A percentile compares a stretch with the other conserved stretches of the same genome.
Evolutionary conservation across 805 yeast genomes (phyloP).

Genomic region (Kuraishia molischiana): DNA sequence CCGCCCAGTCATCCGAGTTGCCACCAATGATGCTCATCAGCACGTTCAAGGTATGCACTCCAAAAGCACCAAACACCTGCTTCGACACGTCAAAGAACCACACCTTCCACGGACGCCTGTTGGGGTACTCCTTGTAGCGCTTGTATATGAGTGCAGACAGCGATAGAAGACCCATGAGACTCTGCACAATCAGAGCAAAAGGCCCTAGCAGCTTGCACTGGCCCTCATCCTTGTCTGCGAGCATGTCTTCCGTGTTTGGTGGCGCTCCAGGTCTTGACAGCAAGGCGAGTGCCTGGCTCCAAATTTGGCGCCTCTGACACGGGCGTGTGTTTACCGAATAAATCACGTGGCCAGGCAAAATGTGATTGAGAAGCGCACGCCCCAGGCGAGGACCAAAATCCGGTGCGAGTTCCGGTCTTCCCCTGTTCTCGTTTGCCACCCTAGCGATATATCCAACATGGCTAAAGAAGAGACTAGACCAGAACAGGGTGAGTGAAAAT

Average conservation of each 20-base stretch:
- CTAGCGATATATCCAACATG: too few relatives aligned
- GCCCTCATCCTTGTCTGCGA: conserved; percentile 8
- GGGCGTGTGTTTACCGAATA: too few relatives aligned
- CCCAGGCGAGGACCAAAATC: too few relatives aligned
- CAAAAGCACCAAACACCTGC: conserved; percentile 80
- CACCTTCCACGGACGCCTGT: conserved; percentile 73
- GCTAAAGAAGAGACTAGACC: background rate
- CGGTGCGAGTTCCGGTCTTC: too few relatives aligned
- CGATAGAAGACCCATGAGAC: conserved; percentile 66
- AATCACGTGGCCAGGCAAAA: too few relatives aligned
- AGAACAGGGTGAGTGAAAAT: background rate
- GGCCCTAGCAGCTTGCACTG: conserved; percentile 73
- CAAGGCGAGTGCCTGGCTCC: too few relatives aligned
- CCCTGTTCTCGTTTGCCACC: too few relatives aligned
- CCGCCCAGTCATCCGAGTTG: conserved; percentile 10
- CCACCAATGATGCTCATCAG: conserved; percentile 54
- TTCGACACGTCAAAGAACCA: conserved; percentile 89
- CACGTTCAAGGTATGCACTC: conserved; percentile 74
- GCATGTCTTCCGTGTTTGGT: too few relatives aligned
- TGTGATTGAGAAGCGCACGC: too few relatives aligned
- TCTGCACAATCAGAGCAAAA: conserved; percentile 73
- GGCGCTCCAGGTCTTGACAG: too few relatives aligned
- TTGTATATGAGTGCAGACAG: conserved; percentile 65
- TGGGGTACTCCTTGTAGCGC: conserved; percentile 69
- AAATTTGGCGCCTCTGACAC: too few relatives aligned